phyloP scores from a whole-genome alignment of 768 basidiomycete species.

The Tricholomella constricta region DNA sequence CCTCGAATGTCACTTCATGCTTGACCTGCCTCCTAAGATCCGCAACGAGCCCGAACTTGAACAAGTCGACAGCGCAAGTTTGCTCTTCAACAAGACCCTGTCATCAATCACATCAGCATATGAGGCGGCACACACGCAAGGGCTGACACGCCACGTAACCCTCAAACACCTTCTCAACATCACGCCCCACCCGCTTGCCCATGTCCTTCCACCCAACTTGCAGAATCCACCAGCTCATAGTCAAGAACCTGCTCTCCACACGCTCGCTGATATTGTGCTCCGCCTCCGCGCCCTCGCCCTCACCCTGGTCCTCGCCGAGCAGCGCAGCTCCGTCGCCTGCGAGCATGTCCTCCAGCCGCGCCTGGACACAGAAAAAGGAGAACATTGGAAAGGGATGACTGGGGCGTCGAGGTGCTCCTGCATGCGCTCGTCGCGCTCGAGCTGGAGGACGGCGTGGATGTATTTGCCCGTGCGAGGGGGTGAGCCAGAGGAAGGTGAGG shows the following conservation, averaged over 20 bases:
- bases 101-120: slow-evolving; percentile 6
- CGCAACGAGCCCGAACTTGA: slow-evolving; percentile 60
- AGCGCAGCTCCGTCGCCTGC: slow-evolving; percentile 21
- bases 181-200: slow-evolving; percentile 66
- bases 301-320: slow-evolving; percentile 22
- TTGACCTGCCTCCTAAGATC: slow-evolving; percentile 82
- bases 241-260: slow-evolving; percentile 78
- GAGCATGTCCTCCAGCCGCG: slow-evolving; percentile 25
- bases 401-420: slow-evolving; percentile 46
- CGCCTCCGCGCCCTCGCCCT: slow-evolving; percentile 45
- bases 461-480: slow-evolving; percentile 85
- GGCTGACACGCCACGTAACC: no score
- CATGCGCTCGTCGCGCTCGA: slow-evolving; percentile 61
- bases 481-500: slow-evolving; percentile 86
- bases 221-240: slow-evolving; percentile 90
- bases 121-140: background rate
- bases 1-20: slow-evolving; percentile 63
- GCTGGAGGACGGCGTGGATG: slow-evolving; percentile 62
- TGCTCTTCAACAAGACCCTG: slow-evolving; percentile 84
- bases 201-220: slow-evolving; percentile 92
- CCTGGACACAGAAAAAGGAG: slow-evolving; percentile 36
- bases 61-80: slow-evolving; percentile 70
- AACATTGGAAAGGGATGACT: slow-evolving; percentile 43
- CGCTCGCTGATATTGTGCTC: slow-evolving; percentile 72
- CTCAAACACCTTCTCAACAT: slow-evolving; percentile 76